These are phyloP conservation scores for Moniliella sp. DNA, from an alignment of 1,284 basidiomycete species.

Conservation along the genomic window DNA sequence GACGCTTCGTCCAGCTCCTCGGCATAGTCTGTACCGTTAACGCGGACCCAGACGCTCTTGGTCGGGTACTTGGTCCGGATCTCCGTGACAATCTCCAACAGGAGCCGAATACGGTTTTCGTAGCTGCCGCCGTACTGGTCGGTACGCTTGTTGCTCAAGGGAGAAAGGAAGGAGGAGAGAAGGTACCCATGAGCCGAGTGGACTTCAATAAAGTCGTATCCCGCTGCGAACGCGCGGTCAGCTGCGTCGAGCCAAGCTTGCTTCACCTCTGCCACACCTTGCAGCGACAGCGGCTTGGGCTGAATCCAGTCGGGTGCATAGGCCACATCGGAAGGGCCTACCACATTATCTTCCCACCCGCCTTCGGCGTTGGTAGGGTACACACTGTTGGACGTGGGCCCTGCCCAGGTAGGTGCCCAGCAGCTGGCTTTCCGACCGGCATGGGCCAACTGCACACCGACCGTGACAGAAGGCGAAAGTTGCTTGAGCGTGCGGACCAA, in stretches of 20 bases:
- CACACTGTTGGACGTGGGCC: constrained; percentile 15
- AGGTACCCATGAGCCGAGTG: constrained; percentile 41
- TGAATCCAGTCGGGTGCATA: constrained; percentile 40
- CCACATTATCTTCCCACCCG: constrained; percentile 51
- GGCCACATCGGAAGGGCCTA: constrained; percentile 44
- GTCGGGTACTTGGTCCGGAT: constrained; percentile 18
- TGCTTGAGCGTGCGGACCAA: constrained; percentile 53
- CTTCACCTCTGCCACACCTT: constrained; percentile 45
- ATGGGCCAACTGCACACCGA: constrained; percentile 61
- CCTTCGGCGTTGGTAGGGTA: constrained; percentile 27
- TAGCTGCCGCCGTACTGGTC: constrained; percentile 28
- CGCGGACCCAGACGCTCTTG: constrained; percentile 24
- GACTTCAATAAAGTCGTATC: constrained; percentile 52
- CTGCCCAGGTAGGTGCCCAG: constrained; percentile 35
- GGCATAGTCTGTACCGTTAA: constrained; percentile 22
- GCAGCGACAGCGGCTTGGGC: constrained; percentile 43
- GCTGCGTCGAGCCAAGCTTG: constrained; percentile 48
- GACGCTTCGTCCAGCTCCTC: constrained; percentile 11
- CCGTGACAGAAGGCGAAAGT: constrained; percentile 42
- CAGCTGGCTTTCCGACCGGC: constrained; percentile 51
- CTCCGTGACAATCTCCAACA: constrained; percentile 10
- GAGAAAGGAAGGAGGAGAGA: constrained; percentile 39
- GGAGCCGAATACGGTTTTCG: constrained; percentile 17
- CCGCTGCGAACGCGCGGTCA: constrained; percentile 37
- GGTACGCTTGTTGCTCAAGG: constrained; percentile 22